Evolutionary conservation across 2,329 filamentous ascomycete species (phyloP).

Genomic region (Aureobasidium sp.): DNA sequence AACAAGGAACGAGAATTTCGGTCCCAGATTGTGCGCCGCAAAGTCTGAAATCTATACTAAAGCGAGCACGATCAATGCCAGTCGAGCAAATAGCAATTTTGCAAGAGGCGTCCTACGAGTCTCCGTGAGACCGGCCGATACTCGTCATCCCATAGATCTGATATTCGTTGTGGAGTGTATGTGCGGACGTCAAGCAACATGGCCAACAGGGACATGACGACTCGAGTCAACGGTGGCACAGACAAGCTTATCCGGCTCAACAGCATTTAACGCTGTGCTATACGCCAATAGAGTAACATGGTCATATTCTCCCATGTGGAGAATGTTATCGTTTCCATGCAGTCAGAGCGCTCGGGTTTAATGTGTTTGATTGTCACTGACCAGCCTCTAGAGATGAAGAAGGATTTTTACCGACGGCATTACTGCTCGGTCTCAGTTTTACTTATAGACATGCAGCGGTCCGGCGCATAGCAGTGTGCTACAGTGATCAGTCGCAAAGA

Average conservation of each 20-base stretch:
- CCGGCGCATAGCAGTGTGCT: background rate
- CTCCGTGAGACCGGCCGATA: background rate
- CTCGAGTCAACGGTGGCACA: slow-evolving; percentile 7
- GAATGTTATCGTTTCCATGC: background rate
- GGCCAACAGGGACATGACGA: background rate
- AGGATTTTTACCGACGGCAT: background rate
- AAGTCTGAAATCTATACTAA: background rate
- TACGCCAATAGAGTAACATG: background rate
- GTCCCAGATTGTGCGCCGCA: background rate
- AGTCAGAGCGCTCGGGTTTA: background rate
- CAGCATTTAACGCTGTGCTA: slow-evolving; percentile 3
- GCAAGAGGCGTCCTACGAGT: background rate
- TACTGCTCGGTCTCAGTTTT: background rate
- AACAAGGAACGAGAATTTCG: no score
- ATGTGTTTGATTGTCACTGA: background rate
- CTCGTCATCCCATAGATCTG: background rate
- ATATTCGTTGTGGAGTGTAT: background rate
- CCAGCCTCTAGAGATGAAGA: background rate
- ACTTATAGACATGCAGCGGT: background rate
- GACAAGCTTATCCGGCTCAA: slow-evolving; percentile 5
- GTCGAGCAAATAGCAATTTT: background rate
- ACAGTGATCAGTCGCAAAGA: background rate
- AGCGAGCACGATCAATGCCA: background rate
- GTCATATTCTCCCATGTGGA: background rate
- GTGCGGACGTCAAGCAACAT: background rate